Base-by-base conservation (phyloP, 768 basidiomycete species). In the Kwoniella shandongensis region DNA sequence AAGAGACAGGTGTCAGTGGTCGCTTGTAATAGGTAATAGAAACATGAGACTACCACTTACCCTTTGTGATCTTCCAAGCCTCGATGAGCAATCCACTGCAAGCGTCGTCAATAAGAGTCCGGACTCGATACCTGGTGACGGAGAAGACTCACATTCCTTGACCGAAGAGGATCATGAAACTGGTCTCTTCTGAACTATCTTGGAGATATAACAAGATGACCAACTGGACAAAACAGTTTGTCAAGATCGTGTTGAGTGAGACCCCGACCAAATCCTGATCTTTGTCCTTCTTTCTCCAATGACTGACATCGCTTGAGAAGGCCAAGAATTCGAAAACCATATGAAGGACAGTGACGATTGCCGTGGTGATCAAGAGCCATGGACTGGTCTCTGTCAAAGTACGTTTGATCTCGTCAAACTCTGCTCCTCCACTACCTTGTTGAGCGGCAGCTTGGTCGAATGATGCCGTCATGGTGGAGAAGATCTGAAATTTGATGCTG, bases 141-240 rank as follows among this genome's bases (percentile, higher is more conserved):
- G 12, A 5, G n/a, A 44, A 4, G 40, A 67, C 69, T 54, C 40
- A 70, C 69, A 74, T 74, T 36, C 73, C 75, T 57, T 77, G 75
- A 10, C 65, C 66, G 46, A 91, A 83, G 23, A 97, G 82, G 76
- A 98, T 97, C 90, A 97, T 97, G 88, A 90, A 94, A 69, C 87
- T 91, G 27, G 94, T 99, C 74, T 97, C 89, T 51, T 89, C 86
- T 66, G 89, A 90, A 75, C 92, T 93, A 79, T 96, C 93, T 67
- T 93, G 85, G 66, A 98, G 86, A 78, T 96, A 98, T 18, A 98
- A 81, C 29, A 94, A 80, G 68, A 96, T 86, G 67, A 98, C 81
- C 26, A 88, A 75, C 65, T 80, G 78, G 6, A 92, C 88, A 73
- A 97, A 85, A 61, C 93, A 90, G 76, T 98, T 99, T 36, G 91